phyloP scores from a whole-genome alignment of 345 rosid species.

The Eucalyptus pauciflora region DNA sequence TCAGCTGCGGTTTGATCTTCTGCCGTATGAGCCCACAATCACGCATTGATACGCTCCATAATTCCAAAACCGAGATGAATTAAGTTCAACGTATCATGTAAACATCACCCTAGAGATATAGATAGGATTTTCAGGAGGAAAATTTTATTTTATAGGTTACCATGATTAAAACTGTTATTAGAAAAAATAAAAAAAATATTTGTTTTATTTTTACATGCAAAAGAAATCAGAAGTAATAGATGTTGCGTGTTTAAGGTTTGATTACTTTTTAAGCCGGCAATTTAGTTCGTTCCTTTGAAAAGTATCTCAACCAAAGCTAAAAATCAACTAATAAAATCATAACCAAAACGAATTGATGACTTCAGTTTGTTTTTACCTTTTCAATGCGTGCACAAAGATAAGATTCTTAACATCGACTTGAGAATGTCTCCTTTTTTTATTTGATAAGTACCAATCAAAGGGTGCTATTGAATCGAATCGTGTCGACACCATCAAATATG shows the following conservation, averaged over 20 bases:
- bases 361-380: neutral
- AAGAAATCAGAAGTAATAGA: neutral
- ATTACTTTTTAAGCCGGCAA: neutral
- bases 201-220: neutral
- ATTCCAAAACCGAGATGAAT: neutral
- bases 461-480: neutral
- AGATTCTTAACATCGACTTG: neutral
- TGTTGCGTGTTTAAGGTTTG: neutral
- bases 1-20: neutral
- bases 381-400: neutral
- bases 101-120: neutral
- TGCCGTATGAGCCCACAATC: neutral
- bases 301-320: neutral
- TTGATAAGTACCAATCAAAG: neutral
- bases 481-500: neutral
- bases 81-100: neutral
- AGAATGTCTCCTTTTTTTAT: neutral
- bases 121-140: neutral
- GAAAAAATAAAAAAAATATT: neutral
- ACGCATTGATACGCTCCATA: neutral
- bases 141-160: neutral
- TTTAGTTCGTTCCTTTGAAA: neutral
- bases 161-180: neutral
- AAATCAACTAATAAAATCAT: neutral
- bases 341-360: neutral